Evolutionary conservation across 768 basidiomycete genomes (phyloP).

Genomic region (Gymnopilus dilepis): DNA sequence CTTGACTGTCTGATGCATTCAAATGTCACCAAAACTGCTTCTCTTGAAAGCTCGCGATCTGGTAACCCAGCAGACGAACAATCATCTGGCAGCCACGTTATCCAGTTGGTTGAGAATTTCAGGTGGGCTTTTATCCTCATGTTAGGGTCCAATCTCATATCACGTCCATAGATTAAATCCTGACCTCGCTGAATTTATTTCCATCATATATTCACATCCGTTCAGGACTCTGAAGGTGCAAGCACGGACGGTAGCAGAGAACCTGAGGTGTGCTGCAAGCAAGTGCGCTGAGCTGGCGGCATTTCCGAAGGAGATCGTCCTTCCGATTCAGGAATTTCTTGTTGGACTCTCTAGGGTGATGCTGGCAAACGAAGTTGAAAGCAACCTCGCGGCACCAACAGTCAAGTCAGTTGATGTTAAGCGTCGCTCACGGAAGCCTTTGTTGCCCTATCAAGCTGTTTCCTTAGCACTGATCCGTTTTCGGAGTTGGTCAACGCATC

Average conservation of each 20-base stretch:
- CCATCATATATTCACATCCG: slow-evolving; percentile 52
- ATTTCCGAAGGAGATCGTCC: slow-evolving; percentile 28
- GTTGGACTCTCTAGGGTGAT: slow-evolving; percentile 49
- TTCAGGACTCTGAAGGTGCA: slow-evolving; percentile 56
- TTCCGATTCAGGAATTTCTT: slow-evolving; percentile 41
- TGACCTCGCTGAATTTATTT: slow-evolving; percentile 56
- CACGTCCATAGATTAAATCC: slow-evolving; percentile 46
- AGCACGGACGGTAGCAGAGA: slow-evolving; percentile 40
- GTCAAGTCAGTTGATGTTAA: slow-evolving; percentile 20
- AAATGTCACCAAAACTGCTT: slow-evolving; percentile 9
- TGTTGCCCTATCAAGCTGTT: slow-evolving; percentile 39
- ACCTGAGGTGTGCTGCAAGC: slow-evolving; percentile 35
- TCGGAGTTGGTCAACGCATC: slow-evolving; percentile 34
- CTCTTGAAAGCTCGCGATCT: slow-evolving; percentile 13
- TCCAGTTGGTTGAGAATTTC: slow-evolving; percentile 58
- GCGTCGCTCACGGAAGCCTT: slow-evolving; percentile 15
- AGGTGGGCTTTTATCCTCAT: slow-evolving; percentile 31
- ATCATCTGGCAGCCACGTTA: slow-evolving; percentile 38
- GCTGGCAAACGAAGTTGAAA: slow-evolving; percentile 42
- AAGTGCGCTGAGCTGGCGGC: slow-evolving; percentile 23
- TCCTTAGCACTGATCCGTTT: slow-evolving; percentile 51
- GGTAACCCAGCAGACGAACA: slow-evolving; percentile 24
- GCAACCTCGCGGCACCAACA: slow-evolving; percentile 31
- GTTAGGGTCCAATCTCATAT: not conserved
- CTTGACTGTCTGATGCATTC: slow-evolving; percentile 51